phyloP scores from a whole-genome alignment of 75 land plant genomes.

The Isoetes taiwanensis region DNA sequence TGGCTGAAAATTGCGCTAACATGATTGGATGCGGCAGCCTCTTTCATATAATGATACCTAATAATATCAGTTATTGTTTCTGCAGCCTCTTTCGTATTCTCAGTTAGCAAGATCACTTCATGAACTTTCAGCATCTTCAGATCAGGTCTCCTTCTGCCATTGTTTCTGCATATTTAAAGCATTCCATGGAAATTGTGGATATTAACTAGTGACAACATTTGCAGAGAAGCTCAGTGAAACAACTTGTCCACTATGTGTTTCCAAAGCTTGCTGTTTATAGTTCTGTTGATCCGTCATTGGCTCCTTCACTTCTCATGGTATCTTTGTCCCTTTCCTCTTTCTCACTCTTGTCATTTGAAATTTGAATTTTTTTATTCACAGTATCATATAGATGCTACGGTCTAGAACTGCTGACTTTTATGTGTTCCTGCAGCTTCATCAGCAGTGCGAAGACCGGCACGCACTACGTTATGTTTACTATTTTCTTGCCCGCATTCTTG shows the following conservation, averaged over 20 bases:
- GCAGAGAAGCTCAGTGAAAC: constrained; percentile 81
- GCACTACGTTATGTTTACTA: constrained; percentile 93
- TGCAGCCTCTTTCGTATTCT: constrained; percentile 81
- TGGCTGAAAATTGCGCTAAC: not conserved
- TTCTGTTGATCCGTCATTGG: constrained; percentile 96
- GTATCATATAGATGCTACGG: not conserved
- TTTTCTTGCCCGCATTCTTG: constrained; percentile 77
- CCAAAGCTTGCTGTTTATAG: constrained; percentile 98
- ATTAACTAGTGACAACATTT: not conserved
- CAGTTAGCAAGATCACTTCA: constrained; percentile 83
- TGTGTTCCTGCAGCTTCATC: constrained; percentile 61
- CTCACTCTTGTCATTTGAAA: no score
- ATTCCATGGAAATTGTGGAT: not conserved
- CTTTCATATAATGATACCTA: not conserved
- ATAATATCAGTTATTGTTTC: not conserved
- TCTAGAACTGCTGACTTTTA: not conserved
- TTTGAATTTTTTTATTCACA: constrained; percentile 1
- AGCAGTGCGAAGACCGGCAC: constrained; percentile 83
- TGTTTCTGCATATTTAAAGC: not conserved
- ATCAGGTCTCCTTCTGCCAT: constrained; percentile 43
- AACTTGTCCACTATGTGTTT: constrained; percentile 79
- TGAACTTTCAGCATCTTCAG: constrained; percentile 83
- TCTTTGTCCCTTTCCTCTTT: constrained; percentile 4
- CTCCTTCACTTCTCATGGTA: constrained; percentile 96
- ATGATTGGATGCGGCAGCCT: not conserved